A percentile compares a stretch with the other conserved stretches of the same genome.
phyloP scores from a whole-genome alignment of 768 basidiomycete genomes.

The Lyophyllum semitale region DNA sequence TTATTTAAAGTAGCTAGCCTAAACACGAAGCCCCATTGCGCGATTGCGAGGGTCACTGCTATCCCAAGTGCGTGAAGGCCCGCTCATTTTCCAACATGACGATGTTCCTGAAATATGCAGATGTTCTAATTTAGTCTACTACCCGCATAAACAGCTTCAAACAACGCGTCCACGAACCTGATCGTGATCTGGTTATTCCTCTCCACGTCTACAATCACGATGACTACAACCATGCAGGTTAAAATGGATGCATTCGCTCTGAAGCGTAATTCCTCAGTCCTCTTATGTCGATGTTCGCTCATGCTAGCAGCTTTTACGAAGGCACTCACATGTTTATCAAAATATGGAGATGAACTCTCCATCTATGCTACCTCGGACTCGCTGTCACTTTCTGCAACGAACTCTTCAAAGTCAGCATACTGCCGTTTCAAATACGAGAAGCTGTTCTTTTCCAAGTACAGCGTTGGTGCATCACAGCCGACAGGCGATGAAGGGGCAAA shows the following conservation, averaged over 20 bases:
- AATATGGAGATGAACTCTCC: slow-evolving; percentile 80
- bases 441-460: slow-evolving; percentile 73
- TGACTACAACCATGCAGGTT: slow-evolving; percentile 56
- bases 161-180: background rate
- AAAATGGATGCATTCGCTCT: slow-evolving; percentile 60
- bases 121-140: background rate
- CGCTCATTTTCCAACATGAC: too few relatives aligned
- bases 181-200: background rate
- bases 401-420: slow-evolving; percentile 81
- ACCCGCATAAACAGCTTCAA: background rate
- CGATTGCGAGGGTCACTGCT: too few relatives aligned
- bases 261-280: slow-evolving; percentile 39
- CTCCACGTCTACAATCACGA: background rate
- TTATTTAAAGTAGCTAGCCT: too few relatives aligned
- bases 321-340: slow-evolving; percentile 74
- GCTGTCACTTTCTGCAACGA: slow-evolving; percentile 71
- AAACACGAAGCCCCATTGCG: too few relatives aligned
- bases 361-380: slow-evolving; percentile 64
- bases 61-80: too few relatives aligned
- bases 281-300: slow-evolving; percentile 15
- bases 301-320: slow-evolving; percentile 64
- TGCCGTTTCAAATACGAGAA: slow-evolving; percentile 73
- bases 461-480: slow-evolving; percentile 29
- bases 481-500: slow-evolving; percentile 19
- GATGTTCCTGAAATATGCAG: background rate